phyloP scores from a whole-genome alignment of 2,329 filamentous ascomycete genomes.

The Aspergillus sp. region DNA sequence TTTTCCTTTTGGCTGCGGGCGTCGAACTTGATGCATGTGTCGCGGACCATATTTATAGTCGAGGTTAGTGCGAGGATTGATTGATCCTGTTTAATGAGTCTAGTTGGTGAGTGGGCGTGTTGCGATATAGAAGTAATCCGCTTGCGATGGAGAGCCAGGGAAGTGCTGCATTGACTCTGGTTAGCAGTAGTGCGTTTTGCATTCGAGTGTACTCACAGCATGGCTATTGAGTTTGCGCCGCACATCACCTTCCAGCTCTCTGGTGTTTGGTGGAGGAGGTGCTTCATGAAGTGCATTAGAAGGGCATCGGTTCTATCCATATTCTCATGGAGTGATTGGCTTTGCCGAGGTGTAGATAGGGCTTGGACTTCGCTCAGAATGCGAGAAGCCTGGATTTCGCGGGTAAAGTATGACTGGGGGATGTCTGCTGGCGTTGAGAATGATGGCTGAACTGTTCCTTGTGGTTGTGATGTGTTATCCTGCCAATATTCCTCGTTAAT shows the following conservation, averaged over 20 bases:
- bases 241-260: slow-evolving; percentile 2
- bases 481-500: background rate
- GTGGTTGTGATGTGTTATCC: background rate
- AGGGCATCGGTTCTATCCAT: background rate
- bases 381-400: slow-evolving; percentile 1
- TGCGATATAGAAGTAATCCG: background rate
- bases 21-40: slow-evolving; percentile 9
- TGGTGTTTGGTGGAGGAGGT: background rate
- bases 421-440: background rate
- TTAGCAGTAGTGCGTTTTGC: background rate
- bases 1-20: background rate
- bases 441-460: background rate
- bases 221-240: background rate
- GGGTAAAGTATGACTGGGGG: slow-evolving; percentile 6
- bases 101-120: background rate
- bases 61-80: background rate
- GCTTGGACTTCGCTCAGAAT: slow-evolving; percentile 6
- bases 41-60: slow-evolving; percentile 6
- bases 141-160: background rate
- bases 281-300: background rate
- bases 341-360: background rate
- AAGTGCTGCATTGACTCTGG: background rate
- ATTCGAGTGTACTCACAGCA: background rate
- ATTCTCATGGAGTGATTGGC: background rate
- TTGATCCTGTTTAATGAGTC: background rate